A percentile compares a stretch with the other conserved stretches of the same genome.
Conservation (phyloP, 352 stramenopile species). For the Elongisporangium prolatum region DNA sequence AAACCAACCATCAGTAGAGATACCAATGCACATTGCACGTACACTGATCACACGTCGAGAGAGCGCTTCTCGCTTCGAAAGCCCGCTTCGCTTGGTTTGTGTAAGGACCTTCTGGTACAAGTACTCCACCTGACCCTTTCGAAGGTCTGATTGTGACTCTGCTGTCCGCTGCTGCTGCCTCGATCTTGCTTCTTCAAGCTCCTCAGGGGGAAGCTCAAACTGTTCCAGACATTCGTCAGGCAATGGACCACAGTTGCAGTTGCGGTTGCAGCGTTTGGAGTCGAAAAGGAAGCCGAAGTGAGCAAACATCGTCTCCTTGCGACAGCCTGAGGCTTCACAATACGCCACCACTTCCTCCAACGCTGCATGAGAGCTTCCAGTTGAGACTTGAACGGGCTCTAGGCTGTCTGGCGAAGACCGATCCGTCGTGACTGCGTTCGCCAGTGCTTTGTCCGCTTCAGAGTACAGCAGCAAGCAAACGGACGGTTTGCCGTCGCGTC, state of each 20-base stretch:
- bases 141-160: conserved; percentile 9
- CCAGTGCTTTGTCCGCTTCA: conserved; percentile 48
- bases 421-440: conserved; percentile 37
- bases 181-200: conserved; percentile 1
- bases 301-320: conserved; percentile 46
- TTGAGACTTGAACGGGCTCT: conserved; percentile 13
- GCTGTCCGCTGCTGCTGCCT: background rate
- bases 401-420: conserved; percentile 19
- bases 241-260: conserved; percentile 58
- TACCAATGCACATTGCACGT: conserved; percentile 1
- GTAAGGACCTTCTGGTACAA: conserved; percentile 52
- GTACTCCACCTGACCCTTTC: conserved; percentile 40
- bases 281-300: conserved; percentile 55
- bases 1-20: background rate
- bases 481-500: conserved; percentile 47
- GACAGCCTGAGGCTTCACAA: conserved; percentile 48
- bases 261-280: conserved; percentile 21
- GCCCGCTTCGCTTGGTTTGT: conserved; percentile 29
- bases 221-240: conserved; percentile 7
- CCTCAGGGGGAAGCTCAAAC: background rate
- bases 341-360: conserved; percentile 52
- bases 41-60: conserved; percentile 44
- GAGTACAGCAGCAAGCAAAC: conserved; percentile 62
- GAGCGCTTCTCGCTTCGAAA: conserved; percentile 56
- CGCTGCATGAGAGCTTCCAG: conserved; percentile 33